Percentiles rank a stretch among this genome's conserved stretches.
phyloP scores from a whole-genome alignment of 306 rosid genomes.

The Cicer chorassanicum region DNA sequence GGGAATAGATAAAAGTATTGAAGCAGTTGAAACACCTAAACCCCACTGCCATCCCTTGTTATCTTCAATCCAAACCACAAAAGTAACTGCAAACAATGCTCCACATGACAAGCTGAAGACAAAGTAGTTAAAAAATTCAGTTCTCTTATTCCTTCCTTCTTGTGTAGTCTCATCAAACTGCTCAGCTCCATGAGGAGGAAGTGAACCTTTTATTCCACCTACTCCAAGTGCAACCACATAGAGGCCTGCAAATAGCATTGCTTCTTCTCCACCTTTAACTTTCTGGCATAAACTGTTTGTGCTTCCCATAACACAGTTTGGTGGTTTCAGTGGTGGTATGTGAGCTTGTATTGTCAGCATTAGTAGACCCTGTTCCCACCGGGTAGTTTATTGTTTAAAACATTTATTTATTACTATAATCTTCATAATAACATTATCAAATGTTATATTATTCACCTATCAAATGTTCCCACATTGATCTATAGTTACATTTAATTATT shows the following conservation, averaged over 20 bases:
- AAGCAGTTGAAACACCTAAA: slow-evolving; percentile 66
- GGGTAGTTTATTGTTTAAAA: slow-evolving; percentile 22
- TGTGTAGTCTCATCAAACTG: slow-evolving; percentile 70
- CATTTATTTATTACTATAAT: slow-evolving; percentile 4
- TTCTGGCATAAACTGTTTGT: slow-evolving; percentile 55
- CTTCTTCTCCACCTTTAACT: slow-evolving; percentile 54
- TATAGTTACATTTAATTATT: too few relatives aligned
- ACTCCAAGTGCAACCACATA: slow-evolving; percentile 85
- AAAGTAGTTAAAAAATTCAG: slow-evolving; percentile 76
- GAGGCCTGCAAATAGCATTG: slow-evolving; percentile 71
- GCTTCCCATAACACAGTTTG: slow-evolving; percentile 54
- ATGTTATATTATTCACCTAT: too few relatives aligned
- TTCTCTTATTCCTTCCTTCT: slow-evolving; percentile 69
- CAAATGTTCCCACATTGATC: too few relatives aligned
- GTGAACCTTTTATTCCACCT: slow-evolving; percentile 89
- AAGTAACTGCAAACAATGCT: slow-evolving; percentile 74
- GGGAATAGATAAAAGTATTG: slow-evolving; percentile 70
- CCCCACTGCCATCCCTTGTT: slow-evolving; percentile 93
- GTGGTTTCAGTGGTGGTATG: slow-evolving; percentile 65
- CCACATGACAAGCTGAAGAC: slow-evolving; percentile 79
- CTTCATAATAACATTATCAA: slow-evolving; percentile 15
- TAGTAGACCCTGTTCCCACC: slow-evolving; percentile 65
- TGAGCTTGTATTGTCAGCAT: slow-evolving; percentile 78
- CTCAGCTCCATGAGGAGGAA: slow-evolving; percentile 85
- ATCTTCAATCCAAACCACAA: slow-evolving; percentile 89